Evolutionary conservation across 2,329 filamentous ascomycete species (phyloP).

Genomic region (Diaporthe australafricana): DNA sequence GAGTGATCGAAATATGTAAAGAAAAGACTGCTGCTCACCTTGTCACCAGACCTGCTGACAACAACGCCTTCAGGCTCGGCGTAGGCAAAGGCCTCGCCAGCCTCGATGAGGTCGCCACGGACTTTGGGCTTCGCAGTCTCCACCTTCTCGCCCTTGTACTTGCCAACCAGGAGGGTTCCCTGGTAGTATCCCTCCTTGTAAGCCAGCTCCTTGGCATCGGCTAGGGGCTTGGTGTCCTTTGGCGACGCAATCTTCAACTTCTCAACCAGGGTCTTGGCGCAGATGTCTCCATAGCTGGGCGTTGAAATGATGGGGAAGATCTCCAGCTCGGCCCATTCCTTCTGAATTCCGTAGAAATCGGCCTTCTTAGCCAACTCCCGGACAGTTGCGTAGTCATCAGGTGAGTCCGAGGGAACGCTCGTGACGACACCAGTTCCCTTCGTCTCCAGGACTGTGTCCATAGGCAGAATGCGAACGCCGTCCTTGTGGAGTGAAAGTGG

Average conservation of each 20-base stretch:
- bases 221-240: slow-evolving; percentile 91
- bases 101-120: slow-evolving; percentile 79
- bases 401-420: slow-evolving; percentile 93
- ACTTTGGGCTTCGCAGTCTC: slow-evolving; percentile 90
- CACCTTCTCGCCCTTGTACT: slow-evolving; percentile 89
- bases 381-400: slow-evolving; percentile 93
- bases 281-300: slow-evolving; percentile 86
- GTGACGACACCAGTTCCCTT: slow-evolving; percentile 98
- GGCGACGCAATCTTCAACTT: slow-evolving; percentile 96
- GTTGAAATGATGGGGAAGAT: slow-evolving; percentile 92
- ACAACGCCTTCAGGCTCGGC: slow-evolving; percentile 93
- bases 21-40: slow-evolving; percentile 48
- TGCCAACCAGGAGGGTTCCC: slow-evolving; percentile 85
- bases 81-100: slow-evolving; percentile 87
- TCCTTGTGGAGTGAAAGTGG: slow-evolving; percentile 88
- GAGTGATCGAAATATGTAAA: slow-evolving; percentile 13
- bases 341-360: slow-evolving; percentile 95
- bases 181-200: slow-evolving; percentile 99
- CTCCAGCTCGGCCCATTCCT: slow-evolving; percentile 94
- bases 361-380: slow-evolving; percentile 93
- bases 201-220: slow-evolving; percentile 93
- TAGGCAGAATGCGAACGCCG: slow-evolving; percentile 89
- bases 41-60: slow-evolving; percentile 88
- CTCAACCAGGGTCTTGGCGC: slow-evolving; percentile 86
- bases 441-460: slow-evolving; percentile 91